Conservation (phyloP, 1,284 basidiomycete species). For the Pseudozyma sp. region DNA sequence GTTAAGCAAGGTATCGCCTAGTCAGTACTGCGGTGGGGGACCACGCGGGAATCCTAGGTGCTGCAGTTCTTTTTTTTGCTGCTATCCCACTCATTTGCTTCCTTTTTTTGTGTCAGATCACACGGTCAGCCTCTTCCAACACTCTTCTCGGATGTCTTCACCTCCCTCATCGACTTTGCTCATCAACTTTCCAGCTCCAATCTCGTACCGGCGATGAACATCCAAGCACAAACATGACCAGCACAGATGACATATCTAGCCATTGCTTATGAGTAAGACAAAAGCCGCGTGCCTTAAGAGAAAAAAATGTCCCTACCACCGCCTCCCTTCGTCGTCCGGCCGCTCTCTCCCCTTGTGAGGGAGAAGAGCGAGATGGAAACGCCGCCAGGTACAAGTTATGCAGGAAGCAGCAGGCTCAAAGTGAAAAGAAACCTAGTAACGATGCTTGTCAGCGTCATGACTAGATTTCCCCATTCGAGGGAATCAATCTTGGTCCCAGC, state of each 20-base stretch:
- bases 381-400: conserved; percentile 57
- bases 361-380: conserved; percentile 46
- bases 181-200: no score
- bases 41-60: conserved; percentile 84
- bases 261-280: neutral
- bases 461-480: conserved; percentile 6
- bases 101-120: neutral
- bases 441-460: conserved; percentile 49
- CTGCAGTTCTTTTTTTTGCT: conserved; percentile 49
- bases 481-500: conserved; percentile 56
- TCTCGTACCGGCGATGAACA: neutral
- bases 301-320: conserved; percentile 44
- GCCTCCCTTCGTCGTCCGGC: conserved; percentile 57
- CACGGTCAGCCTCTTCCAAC: neutral
- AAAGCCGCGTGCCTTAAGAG: neutral
- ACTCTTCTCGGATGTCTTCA: neutral
- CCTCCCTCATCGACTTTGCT: neutral
- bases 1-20: conserved; percentile 82
- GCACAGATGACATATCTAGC: no score
- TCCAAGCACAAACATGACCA: neutral
- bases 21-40: conserved; percentile 87
- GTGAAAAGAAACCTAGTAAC: conserved; percentile 1
- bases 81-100: neutral
- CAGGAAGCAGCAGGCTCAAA: conserved; percentile 49
- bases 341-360: conserved; percentile 15